A percentile compares a stretch with the other conserved stretches of the same genome.
These are phyloP conservation scores for Endocladia muricata DNA, from an alignment of 31 red algal species.

Conservation along the genomic window DNA sequence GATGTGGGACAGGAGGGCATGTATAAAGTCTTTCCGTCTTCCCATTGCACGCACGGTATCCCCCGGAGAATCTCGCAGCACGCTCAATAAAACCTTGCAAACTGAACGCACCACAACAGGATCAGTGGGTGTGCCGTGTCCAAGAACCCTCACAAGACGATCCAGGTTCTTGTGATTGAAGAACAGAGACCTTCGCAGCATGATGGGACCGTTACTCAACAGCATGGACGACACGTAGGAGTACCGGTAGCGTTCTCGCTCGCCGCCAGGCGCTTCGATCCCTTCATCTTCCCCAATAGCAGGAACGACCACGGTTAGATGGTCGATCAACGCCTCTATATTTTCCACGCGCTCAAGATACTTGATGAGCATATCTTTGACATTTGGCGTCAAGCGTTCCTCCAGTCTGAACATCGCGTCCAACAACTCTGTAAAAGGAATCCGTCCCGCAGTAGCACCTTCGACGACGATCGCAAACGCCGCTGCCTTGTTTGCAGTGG, in stretches of 20 bases:
- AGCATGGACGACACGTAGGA: conserved; percentile 72
- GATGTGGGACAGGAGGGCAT: conserved; percentile 62
- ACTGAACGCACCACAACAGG: conserved; percentile 75
- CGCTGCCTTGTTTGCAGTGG: conserved; percentile 25
- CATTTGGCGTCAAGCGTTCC: conserved; percentile 46
- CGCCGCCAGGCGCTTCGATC: conserved; percentile 30
- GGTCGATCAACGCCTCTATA: conserved; percentile 65
- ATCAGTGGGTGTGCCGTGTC: conserved; percentile 47
- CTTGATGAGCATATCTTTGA: conserved; percentile 82
- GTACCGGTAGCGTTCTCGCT: conserved; percentile 71
- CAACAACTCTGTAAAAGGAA: conserved; percentile 37
- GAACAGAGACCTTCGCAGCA: conserved; percentile 65
- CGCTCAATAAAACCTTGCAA: conserved; percentile 61
- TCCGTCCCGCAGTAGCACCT: conserved; percentile 40
- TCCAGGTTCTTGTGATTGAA: conserved; percentile 59
- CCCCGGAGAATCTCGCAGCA: conserved; percentile 71
- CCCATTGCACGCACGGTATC: conserved; percentile 70
- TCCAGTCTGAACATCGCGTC: conserved; percentile 77
- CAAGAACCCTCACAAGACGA: conserved; percentile 53
- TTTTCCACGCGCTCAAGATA: conserved; percentile 45
- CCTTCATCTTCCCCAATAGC: conserved; percentile 43
- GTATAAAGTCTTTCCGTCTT: conserved; percentile 57
- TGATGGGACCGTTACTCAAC: conserved; percentile 72
- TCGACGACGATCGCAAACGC: conserved; percentile 47
- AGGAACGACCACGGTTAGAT: conserved; percentile 49